A percentile compares a stretch with the other conserved stretches of the same genome.
Conservation (phyloP, 208 protist genomes). For the Crithidia expoeki region DNA sequence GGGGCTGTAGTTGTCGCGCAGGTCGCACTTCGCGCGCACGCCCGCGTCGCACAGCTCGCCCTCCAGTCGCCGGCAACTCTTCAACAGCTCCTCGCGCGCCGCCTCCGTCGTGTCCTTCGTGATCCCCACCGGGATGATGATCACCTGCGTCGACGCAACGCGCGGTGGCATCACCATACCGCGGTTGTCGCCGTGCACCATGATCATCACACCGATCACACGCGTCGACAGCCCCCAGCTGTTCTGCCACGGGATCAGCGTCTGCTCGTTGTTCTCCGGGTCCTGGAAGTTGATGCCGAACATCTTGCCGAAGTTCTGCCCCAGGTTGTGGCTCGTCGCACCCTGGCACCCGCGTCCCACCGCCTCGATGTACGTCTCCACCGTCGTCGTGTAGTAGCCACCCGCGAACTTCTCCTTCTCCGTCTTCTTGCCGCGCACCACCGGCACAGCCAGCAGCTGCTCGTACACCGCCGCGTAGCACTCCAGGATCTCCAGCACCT, state of each 20-base stretch:
- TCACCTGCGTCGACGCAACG: conserved; percentile 95
- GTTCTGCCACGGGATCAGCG: conserved; percentile 97
- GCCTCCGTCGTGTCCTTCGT: conserved; percentile 79
- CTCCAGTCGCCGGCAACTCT: conserved; percentile 60
- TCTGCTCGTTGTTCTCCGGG: conserved; percentile 82
- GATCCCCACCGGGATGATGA: conserved; percentile 94
- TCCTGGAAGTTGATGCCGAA: conserved; percentile 97
- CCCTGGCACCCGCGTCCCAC: conserved; percentile 97
- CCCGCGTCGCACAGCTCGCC: conserved; percentile 66
- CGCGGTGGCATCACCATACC: conserved; percentile 98
- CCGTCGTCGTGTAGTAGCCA: conserved; percentile 97
- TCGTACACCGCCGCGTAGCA: conserved; percentile 97
- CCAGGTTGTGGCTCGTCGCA: conserved; percentile 95
- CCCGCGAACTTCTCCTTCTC: conserved; percentile 99
- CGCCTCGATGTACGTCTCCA: conserved; percentile 98
- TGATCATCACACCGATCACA: conserved; percentile 97
- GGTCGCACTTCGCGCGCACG: conserved; percentile 92
- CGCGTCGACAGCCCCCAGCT: conserved; percentile 99
- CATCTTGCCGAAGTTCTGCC: conserved; percentile 98
- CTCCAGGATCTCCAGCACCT: conserved; percentile 96
- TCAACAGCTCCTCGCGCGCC: conserved; percentile 55
- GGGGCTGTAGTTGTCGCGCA: conserved; percentile 95
- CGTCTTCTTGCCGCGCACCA: conserved; percentile 96
- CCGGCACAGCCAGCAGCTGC: conserved; percentile 97
- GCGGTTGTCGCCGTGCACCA: conserved; percentile 99